phyloP scores from a whole-genome alignment of 306 rosid species.

The Begonia peltatifolia region DNA sequence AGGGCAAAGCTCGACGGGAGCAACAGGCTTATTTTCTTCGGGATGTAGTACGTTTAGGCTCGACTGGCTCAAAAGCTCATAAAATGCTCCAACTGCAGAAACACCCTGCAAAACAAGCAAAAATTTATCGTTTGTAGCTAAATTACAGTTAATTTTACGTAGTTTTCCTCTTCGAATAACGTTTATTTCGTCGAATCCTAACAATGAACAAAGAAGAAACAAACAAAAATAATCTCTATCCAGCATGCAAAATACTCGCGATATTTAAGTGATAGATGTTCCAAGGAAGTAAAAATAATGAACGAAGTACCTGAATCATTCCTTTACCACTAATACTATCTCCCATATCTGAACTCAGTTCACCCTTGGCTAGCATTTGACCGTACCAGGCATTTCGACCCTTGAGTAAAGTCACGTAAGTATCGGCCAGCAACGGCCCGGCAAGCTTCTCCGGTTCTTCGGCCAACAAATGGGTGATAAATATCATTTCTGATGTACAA shows the following conservation, averaged over 20 bases:
- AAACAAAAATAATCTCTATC: too few relatives aligned
- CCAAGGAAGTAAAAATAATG: too few relatives aligned
- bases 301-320: conserved; percentile 68
- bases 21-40: conserved; percentile 73
- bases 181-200: too few relatives aligned
- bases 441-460: conserved; percentile 93
- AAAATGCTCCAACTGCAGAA: conserved; percentile 78
- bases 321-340: conserved; percentile 88
- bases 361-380: conserved; percentile 86
- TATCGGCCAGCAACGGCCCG: conserved; percentile 84
- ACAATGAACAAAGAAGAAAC: too few relatives aligned
- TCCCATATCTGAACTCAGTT: conserved; percentile 78
- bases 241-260: too few relatives aligned
- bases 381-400: conserved; percentile 77
- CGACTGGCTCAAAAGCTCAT: conserved; percentile 73
- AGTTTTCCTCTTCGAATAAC: too few relatives aligned
- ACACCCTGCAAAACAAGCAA: conserved; percentile 46
- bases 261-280: too few relatives aligned
- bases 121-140: not conserved
- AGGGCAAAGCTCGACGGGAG: conserved; percentile 91
- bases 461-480: conserved; percentile 59
- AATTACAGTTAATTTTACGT: too few relatives aligned
- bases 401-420: conserved; percentile 76
- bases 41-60: conserved; percentile 82
- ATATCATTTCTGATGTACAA: conserved; percentile 90